Evolutionary conservation across 768 basidiomycete species (phyloP), one percentile per base, ranked within the genome.

Genomic region (Rhizopogon vulgaris): DNA sequence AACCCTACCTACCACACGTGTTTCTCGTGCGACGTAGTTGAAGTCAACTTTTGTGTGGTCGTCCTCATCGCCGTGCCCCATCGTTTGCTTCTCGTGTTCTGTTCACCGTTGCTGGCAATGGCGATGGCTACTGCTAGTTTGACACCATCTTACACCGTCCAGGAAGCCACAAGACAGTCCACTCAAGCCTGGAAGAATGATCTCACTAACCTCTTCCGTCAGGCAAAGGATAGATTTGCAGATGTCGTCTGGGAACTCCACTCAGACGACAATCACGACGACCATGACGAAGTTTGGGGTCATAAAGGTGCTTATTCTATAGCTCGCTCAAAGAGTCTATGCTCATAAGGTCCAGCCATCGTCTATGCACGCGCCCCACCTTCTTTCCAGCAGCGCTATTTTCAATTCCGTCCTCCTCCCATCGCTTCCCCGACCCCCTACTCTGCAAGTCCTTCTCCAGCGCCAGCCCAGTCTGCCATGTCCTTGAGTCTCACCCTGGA

Each of bases 331-430:
- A 7, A 36, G 56, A 57, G 15, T 57, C 46, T 5, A 14, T 46
- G 14, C 38, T 10, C 4, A 41, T 25, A 34, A 24, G 15, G 22
- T 48, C 10, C 55, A 94, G 94, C 95, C 17, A 85, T 97, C 61
- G 86, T 97, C 0, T 97, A 98, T 58, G 92, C 93, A 39, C 86
- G 95, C 49, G 94, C 94, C 14, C 91, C 93, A 3, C 93, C 91
- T 1, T 85, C 82, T 15, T 97, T 96, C 68, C 93, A 95, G 69
- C 80, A 80, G 8, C 81, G 90, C 37, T 96, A 94, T 63, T 95
- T 97, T 63, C 82, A 85, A 2, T 84, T 87, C 65, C 77, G 80
- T 55, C 83, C 84, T 39, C 72, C 79, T 56, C 77, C 79, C 28
- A 65, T 74, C 52, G 62, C 72, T 1, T 75, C 82, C 3, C 81